Base-by-base conservation (phyloP, 352 stramenopile species). In the Globisporangium spinosum region DNA sequence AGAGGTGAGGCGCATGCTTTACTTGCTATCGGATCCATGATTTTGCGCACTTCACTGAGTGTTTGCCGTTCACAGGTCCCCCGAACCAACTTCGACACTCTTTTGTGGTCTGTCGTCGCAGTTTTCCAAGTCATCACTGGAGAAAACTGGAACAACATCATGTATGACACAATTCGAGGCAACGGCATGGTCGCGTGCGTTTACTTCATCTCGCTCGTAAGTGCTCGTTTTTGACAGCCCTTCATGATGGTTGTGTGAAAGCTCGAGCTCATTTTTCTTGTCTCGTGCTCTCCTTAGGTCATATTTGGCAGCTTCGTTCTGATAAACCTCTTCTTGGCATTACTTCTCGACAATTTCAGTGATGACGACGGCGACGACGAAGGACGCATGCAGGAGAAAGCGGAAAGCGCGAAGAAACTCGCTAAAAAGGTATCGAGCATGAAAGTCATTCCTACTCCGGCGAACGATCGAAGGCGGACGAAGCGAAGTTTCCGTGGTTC, bases 81-180 rank as follows among this genome's bases (percentile, higher is more conserved):
- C 0, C 78, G 87, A 6, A 85, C 82, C 64, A 97, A 98, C 70
- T 98, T 98, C 64, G 93, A 98, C 53, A 89, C 87, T 2, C 70
- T 98, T 7, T 70, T 93, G 8, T 90, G 78, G 79, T 83, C 86
- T 9, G 69, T 84, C 15, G 75, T 95, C 23, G 97, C 92, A 0
- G 89, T 98, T 0, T 98, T 98, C 65, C 89, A 98, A 73, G 81
- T 98, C 54, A 96, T 98, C 58, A 94, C 94, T 13, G 93, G 92
- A 8, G 95, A 98, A 58, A 97, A 98, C 74, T 98, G 92, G 93
- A 98, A 98, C 65, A 77, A 70, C 43, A 84, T 98, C 60, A 97
- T 98, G 93, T 98, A 98, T 72, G 90, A 97, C 71, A 86, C 77
- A 8, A 96, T 96, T 70, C 87, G 89, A 7, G 81, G 80, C n/a